A percentile compares a stretch with the other conserved stretches of the same genome.
phyloP scores from a whole-genome alignment of 768 basidiomycete species.

The Udeniomyces megalosporus region DNA sequence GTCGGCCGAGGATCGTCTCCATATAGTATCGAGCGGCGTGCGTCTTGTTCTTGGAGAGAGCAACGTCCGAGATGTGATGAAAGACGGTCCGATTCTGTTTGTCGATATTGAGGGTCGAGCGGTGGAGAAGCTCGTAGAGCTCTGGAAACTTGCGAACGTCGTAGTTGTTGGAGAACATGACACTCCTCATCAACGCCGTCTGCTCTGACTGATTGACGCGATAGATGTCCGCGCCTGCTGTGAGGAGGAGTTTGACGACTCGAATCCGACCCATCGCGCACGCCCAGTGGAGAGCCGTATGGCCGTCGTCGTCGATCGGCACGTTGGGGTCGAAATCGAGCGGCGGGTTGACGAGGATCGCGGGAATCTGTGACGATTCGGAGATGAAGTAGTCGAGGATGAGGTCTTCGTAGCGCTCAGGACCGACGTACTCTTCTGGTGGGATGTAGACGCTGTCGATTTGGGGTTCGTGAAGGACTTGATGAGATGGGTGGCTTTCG shows the following conservation, averaged over 20 bases:
- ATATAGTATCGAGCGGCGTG: conserved; percentile 98
- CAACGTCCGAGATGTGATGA: conserved; percentile 93
- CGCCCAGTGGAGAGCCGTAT: conserved; percentile 94
- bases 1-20: conserved; percentile 77
- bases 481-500: background rate
- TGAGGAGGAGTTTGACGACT: conserved; percentile 81
- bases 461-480: background rate
- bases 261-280: conserved; percentile 97
- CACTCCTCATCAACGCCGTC: conserved; percentile 92
- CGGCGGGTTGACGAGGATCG: conserved; percentile 71
- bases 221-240: conserved; percentile 91
- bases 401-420: conserved; percentile 62
- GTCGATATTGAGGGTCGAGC: conserved; percentile 98
- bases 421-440: conserved; percentile 21
- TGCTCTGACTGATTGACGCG: conserved; percentile 92
- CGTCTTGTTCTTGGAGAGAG: conserved; percentile 92
- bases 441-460: background rate
- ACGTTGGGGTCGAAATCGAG: conserved; percentile 86
- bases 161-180: conserved; percentile 99
- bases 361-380: conserved; percentile 80
- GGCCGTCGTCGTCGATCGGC: conserved; percentile 94
- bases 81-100: conserved; percentile 93
- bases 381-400: conserved; percentile 98
- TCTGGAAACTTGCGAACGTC: conserved; percentile 98
- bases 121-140: conserved; percentile 85